Conservation (phyloP, 306 rosid species). For the Acmispon strigosus region DNA sequence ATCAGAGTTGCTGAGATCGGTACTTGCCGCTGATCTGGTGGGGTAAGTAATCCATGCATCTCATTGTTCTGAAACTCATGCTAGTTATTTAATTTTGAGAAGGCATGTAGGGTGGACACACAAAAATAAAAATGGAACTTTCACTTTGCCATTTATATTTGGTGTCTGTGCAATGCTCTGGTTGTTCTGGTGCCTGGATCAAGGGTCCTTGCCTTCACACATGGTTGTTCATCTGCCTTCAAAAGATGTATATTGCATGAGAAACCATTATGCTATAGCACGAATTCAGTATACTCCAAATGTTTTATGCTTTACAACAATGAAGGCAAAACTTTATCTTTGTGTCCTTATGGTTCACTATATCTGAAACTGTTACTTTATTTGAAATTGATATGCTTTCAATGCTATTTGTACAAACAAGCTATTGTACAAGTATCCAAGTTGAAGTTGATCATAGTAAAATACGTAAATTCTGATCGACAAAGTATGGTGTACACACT, state of each 20-base stretch:
- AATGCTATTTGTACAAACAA: neutral
- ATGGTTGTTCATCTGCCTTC: neutral
- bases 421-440: neutral
- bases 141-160: neutral
- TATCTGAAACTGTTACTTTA: neutral
- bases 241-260: neutral
- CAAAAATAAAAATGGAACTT: neutral
- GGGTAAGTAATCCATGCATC: slow-evolving; percentile 57
- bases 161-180: neutral
- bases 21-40: slow-evolving; percentile 91
- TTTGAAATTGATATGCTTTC: neutral
- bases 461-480: neutral
- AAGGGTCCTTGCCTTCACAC: too few species aligned
- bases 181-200: neutral
- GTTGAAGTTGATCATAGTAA: neutral
- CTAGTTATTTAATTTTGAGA: neutral
- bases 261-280: neutral
- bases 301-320: neutral
- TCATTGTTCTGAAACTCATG: neutral
- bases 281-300: neutral
- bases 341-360: neutral
- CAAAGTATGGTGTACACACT: neutral
- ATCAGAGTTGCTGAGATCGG: slow-evolving; percentile 80
- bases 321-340: neutral
- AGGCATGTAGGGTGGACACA: neutral